phyloP scores from a whole-genome alignment of 208 protist genomes.

The Crithidia thermophila region DNA sequence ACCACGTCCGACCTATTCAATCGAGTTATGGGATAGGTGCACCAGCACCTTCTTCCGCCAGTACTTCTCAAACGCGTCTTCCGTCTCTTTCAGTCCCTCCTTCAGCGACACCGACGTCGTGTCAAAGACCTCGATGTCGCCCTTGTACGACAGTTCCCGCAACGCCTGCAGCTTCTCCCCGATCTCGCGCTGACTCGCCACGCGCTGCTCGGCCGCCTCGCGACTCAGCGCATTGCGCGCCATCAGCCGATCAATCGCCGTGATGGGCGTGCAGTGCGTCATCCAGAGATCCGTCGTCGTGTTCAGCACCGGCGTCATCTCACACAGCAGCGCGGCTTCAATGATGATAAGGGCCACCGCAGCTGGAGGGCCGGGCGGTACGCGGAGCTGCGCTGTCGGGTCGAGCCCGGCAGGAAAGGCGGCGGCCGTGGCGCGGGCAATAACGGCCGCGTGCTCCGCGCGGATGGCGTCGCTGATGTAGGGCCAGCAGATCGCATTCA shows the following conservation, averaged over 20 bases:
- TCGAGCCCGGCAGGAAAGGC: not conserved
- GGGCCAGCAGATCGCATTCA: slow-evolving; percentile 79
- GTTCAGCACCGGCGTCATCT: slow-evolving; percentile 34
- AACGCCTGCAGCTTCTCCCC: slow-evolving; percentile 37
- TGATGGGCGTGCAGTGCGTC: slow-evolving; percentile 50
- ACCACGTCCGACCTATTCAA: not conserved
- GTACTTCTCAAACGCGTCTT: slow-evolving; percentile 46
- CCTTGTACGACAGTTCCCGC: slow-evolving; percentile 36
- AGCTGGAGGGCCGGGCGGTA: not conserved
- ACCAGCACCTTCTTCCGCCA: slow-evolving; percentile 44
- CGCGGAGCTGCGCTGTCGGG: not conserved
- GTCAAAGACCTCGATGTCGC: slow-evolving; percentile 53
- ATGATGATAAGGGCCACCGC: slow-evolving; percentile 55
- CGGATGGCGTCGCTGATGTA: slow-evolving; percentile 60
- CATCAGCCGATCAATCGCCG: slow-evolving; percentile 53
- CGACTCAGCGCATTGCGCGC: slow-evolving; percentile 45
- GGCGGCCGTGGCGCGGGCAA: not conserved
- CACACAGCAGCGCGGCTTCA: slow-evolving; percentile 74
- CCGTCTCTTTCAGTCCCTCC: slow-evolving; percentile 50
- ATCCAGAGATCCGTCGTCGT: slow-evolving; percentile 74
- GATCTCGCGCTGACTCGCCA: slow-evolving; percentile 46
- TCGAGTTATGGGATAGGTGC: slow-evolving; percentile 7
- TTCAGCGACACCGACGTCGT: slow-evolving; percentile 49
- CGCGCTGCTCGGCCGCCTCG: slow-evolving; percentile 45
- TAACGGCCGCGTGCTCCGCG: slow-evolving; percentile 23